Evolutionary conservation across 495 filamentous ascomycete species (phyloP), one percentile per base, ranked within the genome.

Genomic region (Aspergillus asperescens): DNA sequence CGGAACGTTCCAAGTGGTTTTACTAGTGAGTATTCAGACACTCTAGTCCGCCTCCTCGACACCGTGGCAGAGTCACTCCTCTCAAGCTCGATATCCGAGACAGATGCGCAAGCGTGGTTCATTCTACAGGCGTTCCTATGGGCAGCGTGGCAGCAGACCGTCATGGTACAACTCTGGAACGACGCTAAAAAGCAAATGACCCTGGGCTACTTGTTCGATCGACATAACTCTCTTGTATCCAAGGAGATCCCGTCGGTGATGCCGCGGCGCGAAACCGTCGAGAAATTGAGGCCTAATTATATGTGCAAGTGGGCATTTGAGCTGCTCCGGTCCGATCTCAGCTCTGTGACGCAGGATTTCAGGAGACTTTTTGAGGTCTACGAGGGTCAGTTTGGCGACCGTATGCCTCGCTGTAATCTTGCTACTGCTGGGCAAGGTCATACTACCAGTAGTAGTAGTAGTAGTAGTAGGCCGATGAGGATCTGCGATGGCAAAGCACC

Each of bases 301-400:
- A 48, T 48, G 45, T 48, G 45, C 9, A 48, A 48, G 35, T 48
- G 45, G 45, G 45, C 45, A 1, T 48, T 48, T 37, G 45, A 48
- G 28, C 29, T 48, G 28, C 31, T 48, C 16, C 28, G 45, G 12
- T 49, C 46, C 0, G 46, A 49, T 38, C 46, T 49, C 0, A 38
- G 46, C 46, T 49, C 12, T 16, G 46, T 49, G 19, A 49, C 46
- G 31, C 46, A 49, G 46, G 46, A 49, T 49, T 49, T 49, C 22
- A 24, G 46, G 19, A 38, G 1, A 16, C 4, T 49, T 15, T 49
- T 49, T 18, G 46, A 49, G 18, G 25, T 38, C 18, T 49, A 38
- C 16, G 15, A 49, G 8, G 15, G 5, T 1, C 31, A 49, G 5
- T 49, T 49, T 37, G 46, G 46, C 15, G 46, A 18, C 31, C 31